Percentiles rank a stretch among this genome's conserved stretches.
phyloP scores from a whole-genome alignment of 2,329 filamentous ascomycete species.

The Tolypocladium capitatum region DNA sequence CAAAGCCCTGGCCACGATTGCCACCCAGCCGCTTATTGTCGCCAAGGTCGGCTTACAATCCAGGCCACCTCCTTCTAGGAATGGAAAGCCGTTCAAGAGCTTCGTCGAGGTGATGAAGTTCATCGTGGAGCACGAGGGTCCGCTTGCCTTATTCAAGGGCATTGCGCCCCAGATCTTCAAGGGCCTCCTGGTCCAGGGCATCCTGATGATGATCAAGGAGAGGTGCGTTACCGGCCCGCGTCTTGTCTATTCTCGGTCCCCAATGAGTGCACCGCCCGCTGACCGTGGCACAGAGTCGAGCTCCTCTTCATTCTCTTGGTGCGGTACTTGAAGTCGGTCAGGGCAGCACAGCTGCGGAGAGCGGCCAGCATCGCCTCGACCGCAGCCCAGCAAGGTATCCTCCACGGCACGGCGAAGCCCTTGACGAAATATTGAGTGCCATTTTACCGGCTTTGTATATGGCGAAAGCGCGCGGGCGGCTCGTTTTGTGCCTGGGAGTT shows the following conservation, averaged over 20 bases:
- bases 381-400: slow-evolving; percentile 16
- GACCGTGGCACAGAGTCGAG: slow-evolving; percentile 51
- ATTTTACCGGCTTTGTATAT: not conserved
- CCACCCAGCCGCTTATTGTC: slow-evolving; percentile 89
- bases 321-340: slow-evolving; percentile 62
- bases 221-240: slow-evolving; percentile 38
- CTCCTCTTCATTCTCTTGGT: slow-evolving; percentile 76
- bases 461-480: not conserved
- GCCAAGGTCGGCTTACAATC: slow-evolving; percentile 96
- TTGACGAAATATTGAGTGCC: slow-evolving; percentile 10
- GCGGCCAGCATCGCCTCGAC: slow-evolving; percentile 49
- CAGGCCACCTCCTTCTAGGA: slow-evolving; percentile 68
- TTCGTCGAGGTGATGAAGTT: slow-evolving; percentile 93
- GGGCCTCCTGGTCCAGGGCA: slow-evolving; percentile 82
- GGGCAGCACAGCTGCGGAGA: slow-evolving; percentile 55
- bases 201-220: slow-evolving; percentile 99
- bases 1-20: slow-evolving; percentile 81
- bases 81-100: slow-evolving; percentile 84
- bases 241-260: not conserved
- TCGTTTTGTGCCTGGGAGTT: not conserved
- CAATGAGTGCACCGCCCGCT: not conserved
- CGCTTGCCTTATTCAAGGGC: slow-evolving; percentile 82
- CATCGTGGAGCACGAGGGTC: slow-evolving; percentile 79
- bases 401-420: slow-evolving; percentile 27
- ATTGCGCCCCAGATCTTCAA: slow-evolving; percentile 91